Evolutionary conservation across 2,329 filamentous ascomycete species (phyloP), one percentile per base, ranked within the genome.

Genomic region (Pestalotiopsis sp.): DNA sequence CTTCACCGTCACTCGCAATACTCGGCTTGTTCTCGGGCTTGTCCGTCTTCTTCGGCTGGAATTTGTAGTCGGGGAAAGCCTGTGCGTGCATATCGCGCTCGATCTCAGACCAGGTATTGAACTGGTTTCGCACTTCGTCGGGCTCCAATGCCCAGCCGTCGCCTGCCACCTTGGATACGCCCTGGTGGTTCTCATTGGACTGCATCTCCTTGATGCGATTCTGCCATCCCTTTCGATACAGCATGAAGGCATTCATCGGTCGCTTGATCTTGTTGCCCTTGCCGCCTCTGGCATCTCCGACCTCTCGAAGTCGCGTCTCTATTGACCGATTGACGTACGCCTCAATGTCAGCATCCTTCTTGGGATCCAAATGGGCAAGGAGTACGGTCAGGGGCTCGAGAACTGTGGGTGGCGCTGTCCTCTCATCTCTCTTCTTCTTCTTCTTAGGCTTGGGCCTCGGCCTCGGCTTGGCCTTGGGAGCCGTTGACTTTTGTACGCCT

Each of bases 181-280:
- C 85, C 79, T 99, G 95, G 79, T 99, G 95, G 81, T 98, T 98
- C 80, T 96, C 95, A 75, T 96, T 90, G 14, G 89, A 84, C 74
- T 92, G 93, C 85, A 91, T 93, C 65, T 89, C 85, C 80, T 97
- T 97, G 69, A 93, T 93, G 39, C 94, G 87, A 70, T 96, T 93
- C 70, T 97, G 93, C 77, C 93, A 98, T 6, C 94, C 93, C 73
- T 96, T 97, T 57, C 96, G 92, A 80, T 99, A 99, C 65, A 99
- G 85, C 92, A 99, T 97, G 83, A 98, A 99, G 0, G 93, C 95
- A 80, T 99, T 99, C 92, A 98, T 97, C 2, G 96, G 95, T 38
- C 96, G 88, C 75, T 95, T 94, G 73, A 98, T 88, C 78, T 95
- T 94, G 31, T 93, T 84, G 45, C 90, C 83, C 75, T 91, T 93